Evolutionary conservation across 768 basidiomycete genomes (phyloP), one percentile per base, ranked within the genome.

Genomic region (Vararia minispora): DNA sequence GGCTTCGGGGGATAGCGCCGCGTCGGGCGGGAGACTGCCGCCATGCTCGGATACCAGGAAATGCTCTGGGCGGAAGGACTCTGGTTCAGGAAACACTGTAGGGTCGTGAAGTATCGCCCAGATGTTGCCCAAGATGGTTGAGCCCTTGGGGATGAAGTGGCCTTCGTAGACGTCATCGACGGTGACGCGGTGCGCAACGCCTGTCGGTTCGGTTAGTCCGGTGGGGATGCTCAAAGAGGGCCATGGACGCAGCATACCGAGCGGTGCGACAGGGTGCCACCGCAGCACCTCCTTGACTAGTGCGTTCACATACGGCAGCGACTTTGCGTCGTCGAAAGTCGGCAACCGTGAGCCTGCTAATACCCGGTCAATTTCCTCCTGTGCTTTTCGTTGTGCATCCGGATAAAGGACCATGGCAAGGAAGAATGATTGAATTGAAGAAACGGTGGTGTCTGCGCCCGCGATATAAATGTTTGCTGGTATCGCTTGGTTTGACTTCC

Each of bases 91-190:
- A 16, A 33, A 46, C 3, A 44, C 31, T 1, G 37, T 9, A 17
- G 35, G 33, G 10, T 46, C 45, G 12, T 46, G 37, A 10, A 50
- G 20, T 28, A 41, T 41, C 4, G 44, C 46, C 34, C 45, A 51
- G 18, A 37, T 16, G 13, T 51, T 51, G 13, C 49, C 49, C 13
- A 53, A 28, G 7, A 54, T 41, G 11, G 47, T 41, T 11, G 52
- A 48, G 29, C 59, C 59, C n/a, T 52, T 53, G 5, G 59, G 59
- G 22, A 59, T 54, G 35, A 51, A 42, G 31, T 51, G 49, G 11
- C 54, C 52, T 5, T 51, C 46, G 40, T 53, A 52, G 10, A 48
- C 28, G 33, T 60, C 55, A 16, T 51, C 45, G 11, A 14, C 33
- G 5, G 30, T 20, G 6, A 51, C 38, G 2, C 47, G 41, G 20